Evolutionary conservation across 768 basidiomycete species (phyloP).

Genomic region (Mycena rosella): DNA sequence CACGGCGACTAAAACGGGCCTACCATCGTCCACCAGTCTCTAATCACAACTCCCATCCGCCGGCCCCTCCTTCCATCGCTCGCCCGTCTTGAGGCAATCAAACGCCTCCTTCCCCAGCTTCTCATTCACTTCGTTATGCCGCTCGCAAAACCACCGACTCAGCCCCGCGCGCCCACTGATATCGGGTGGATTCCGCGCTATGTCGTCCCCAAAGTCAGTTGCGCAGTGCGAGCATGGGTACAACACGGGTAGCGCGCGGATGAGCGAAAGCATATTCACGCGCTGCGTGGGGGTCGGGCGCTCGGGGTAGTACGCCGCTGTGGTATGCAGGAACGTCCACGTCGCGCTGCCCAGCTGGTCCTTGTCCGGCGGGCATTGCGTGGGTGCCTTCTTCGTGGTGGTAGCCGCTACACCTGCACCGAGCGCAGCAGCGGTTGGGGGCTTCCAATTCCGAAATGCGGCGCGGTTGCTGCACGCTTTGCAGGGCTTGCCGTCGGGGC

Average conservation of each 20-base stretch:
- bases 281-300: conserved; percentile 80
- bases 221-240: conserved; percentile 95
- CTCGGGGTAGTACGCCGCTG: conserved; percentile 96
- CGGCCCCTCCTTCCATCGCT: conserved; percentile 95
- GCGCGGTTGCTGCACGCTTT: conserved; percentile 77
- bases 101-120: conserved; percentile 87
- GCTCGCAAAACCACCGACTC: conserved; percentile 89
- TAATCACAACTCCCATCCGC: conserved; percentile 90
- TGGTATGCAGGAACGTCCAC: conserved; percentile 97
- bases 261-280: conserved; percentile 84
- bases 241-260: conserved; percentile 81
- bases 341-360: conserved; percentile 92
- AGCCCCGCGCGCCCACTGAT: conserved; percentile 77
- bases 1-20: too few relatives aligned
- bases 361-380: conserved; percentile 90
- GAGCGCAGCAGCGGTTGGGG: conserved; percentile 50
- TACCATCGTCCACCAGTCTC: too few relatives aligned
- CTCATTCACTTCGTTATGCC: conserved; percentile 94
- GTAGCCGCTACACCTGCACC: conserved; percentile 50
- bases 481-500: conserved; percentile 95
- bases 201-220: conserved; percentile 79
- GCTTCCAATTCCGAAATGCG: conserved; percentile 80
- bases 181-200: conserved; percentile 78
- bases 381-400: conserved; percentile 57
- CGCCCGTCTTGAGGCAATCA: conserved; percentile 84